A percentile compares a stretch with the other conserved stretches of the same genome.
Evolutionary conservation across 352 stramenopile genomes (phyloP).

Genomic region (Elongisporangium anandrum): DNA sequence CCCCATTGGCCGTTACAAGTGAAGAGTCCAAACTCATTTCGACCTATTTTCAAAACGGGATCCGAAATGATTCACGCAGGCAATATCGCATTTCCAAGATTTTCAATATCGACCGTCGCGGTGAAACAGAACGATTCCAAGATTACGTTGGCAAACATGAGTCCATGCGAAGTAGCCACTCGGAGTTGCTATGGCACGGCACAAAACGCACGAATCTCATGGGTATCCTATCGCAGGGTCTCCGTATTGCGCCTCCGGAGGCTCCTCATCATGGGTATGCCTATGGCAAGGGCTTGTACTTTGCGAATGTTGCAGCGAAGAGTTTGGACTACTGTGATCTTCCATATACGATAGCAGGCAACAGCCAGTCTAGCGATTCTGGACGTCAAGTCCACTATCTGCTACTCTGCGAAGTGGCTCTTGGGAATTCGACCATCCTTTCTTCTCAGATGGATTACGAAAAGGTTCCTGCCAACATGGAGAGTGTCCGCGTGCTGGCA

Average conservation of each 20-base stretch:
- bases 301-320: conserved; percentile 74
- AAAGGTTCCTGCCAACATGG: conserved; percentile 35
- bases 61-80: conserved; percentile 10
- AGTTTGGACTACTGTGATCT: conserved; percentile 68
- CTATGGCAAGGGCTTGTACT: conserved; percentile 87
- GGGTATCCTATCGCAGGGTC: conserved; percentile 78
- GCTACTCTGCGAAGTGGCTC: conserved; percentile 62
- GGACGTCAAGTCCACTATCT: conserved; percentile 55
- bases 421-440: conserved; percentile 38
- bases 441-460: conserved; percentile 20
- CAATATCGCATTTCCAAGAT: conserved; percentile 59
- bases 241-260: conserved; percentile 82
- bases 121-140: conserved; percentile 48
- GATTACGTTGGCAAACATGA: conserved; percentile 33
- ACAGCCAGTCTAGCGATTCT: conserved; percentile 35
- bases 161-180: conserved; percentile 30
- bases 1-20: conserved; percentile 19
- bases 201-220: conserved; percentile 81
- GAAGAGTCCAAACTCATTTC: conserved; percentile 43
- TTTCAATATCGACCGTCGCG: conserved; percentile 57
- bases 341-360: conserved; percentile 40
- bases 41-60: conserved; percentile 52
- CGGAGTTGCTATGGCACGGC: conserved; percentile 81
- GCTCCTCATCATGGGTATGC: conserved; percentile 74
- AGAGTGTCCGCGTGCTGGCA: conserved; percentile 53